phyloP scores from a whole-genome alignment of 345 rosid genomes.

The Microthlaspi erraticum region DNA sequence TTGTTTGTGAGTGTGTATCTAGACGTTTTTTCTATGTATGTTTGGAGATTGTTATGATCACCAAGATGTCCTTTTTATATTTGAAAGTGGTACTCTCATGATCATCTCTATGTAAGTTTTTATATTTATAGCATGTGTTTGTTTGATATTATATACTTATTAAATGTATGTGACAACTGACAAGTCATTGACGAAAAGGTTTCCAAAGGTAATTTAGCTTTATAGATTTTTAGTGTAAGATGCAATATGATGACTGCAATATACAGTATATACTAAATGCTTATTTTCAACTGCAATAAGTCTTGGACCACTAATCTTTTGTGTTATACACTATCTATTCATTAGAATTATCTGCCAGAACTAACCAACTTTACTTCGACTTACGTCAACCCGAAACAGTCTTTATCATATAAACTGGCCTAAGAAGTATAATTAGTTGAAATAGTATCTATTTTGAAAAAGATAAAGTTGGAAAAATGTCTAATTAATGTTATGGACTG shows the following conservation, averaged over 20 bases:
- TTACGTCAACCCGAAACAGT: too few relatives aligned
- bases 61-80: slow-evolving; percentile 24
- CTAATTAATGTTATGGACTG: too few relatives aligned
- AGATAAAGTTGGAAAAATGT: too few relatives aligned
- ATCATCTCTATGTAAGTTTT: slow-evolving; percentile 30
- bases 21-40: slow-evolving; percentile 7
- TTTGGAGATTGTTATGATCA: slow-evolving; percentile 14
- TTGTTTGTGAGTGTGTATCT: slow-evolving; percentile 28
- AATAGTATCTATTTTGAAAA: too few relatives aligned
- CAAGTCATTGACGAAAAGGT: slow-evolving; percentile 11
- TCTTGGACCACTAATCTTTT: too few relatives aligned
- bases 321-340: too few relatives aligned
- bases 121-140: slow-evolving; percentile 10
- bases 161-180: neutral
- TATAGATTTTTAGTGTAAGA: neutral
- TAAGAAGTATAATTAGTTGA: too few relatives aligned
- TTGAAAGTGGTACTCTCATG: neutral
- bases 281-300: too few relatives aligned
- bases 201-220: neutral
- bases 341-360: too few relatives aligned
- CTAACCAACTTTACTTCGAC: too few relatives aligned
- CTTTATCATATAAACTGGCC: too few relatives aligned
- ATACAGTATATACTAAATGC: too few relatives aligned
- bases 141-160: neutral
- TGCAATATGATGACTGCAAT: neutral